Evolutionary conservation across 805 yeast species (phyloP).

Genomic region (Myxozyma vanderwaltii): DNA sequence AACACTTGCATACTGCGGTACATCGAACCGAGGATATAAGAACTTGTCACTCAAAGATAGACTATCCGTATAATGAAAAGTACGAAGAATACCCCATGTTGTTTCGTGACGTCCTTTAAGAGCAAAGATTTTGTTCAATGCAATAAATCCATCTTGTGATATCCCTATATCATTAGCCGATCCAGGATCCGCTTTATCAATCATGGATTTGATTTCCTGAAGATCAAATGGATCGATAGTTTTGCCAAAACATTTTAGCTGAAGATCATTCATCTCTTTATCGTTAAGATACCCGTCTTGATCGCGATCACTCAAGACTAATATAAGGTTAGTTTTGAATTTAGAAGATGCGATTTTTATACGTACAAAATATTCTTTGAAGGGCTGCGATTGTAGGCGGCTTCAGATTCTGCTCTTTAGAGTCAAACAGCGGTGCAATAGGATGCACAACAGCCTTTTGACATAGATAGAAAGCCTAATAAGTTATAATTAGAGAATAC

Average conservation of each 20-base stretch:
- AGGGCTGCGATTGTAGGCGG: conserved; percentile 76
- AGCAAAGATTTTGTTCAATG: conserved; percentile 77
- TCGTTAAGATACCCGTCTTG: conserved; percentile 83
- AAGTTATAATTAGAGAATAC: background rate
- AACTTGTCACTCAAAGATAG: conserved; percentile 78
- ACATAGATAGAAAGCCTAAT: conserved; percentile 77
- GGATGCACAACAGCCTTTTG: conserved; percentile 94
- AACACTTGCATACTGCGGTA: conserved; percentile 73
- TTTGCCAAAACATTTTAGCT: conserved; percentile 67
- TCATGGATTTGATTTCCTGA: conserved; percentile 46
- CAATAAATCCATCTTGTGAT: conserved; percentile 64
- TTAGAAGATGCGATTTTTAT: background rate
- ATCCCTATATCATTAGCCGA: conserved; percentile 34
- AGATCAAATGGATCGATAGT: conserved; percentile 48
- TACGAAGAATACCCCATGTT: conserved; percentile 89
- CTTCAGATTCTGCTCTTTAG: conserved; percentile 82
- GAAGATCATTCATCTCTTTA: conserved; percentile 69
- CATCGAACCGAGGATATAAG: conserved; percentile 73
- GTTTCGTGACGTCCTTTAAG: conserved; percentile 95
- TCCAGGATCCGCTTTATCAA: conserved; percentile 43
- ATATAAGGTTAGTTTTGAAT: background rate
- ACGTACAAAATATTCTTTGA: conserved; percentile 63
- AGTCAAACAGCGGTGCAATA: conserved; percentile 86
- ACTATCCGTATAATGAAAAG: conserved; percentile 90
- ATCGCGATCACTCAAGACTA: conserved; percentile 75